phyloP scores from a whole-genome alignment of 345 rosid species.

The Arabidopsis thaliana region TAIR10.1 NC_003070.9:3672501-3673000 shows the following conservation, averaged over 20 bases:
- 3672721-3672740: not conserved
- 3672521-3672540: constrained; percentile 92
- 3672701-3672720: constrained; percentile 60
- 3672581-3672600: not conserved
- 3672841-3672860: constrained; percentile 16
- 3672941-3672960: constrained; percentile 72
- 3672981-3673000: constrained; percentile 89
- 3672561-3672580: constrained; percentile 51
- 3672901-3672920: constrained; percentile 9
- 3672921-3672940: constrained; percentile 94
- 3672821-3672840: constrained; percentile 80
- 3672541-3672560: constrained; percentile 91
- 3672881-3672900: not conserved
- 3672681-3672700: constrained; percentile 78
- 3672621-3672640: constrained; percentile 62
- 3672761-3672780: not conserved
- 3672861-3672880: constrained; percentile 7
- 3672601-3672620: not conserved
- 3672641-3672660: constrained; percentile 67
- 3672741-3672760: not conserved
- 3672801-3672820: constrained; percentile 97
- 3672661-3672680: constrained; percentile 85
- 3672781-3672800: constrained; percentile 72
- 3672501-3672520: constrained; percentile 83
- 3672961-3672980: constrained; percentile 96